A percentile compares a stretch with the other conserved stretches of the same genome.
phyloP scores from a whole-genome alignment of 495 filamentous ascomycete species.

The Talaromyces nanjingensis region DNA sequence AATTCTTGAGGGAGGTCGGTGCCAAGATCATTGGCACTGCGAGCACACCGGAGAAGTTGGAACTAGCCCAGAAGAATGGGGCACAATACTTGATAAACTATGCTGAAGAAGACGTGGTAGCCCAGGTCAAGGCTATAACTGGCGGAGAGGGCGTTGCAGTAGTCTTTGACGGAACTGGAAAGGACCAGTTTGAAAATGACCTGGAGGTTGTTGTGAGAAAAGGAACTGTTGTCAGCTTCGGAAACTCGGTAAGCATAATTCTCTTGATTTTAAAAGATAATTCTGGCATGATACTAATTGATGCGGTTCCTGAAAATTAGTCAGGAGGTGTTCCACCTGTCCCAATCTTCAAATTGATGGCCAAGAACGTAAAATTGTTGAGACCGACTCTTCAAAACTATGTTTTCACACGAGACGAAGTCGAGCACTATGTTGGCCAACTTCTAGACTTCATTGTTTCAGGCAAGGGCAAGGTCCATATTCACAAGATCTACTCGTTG shows the following conservation, averaged over 20 bases:
- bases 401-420: background rate
- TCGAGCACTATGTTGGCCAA: background rate
- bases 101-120: constrained; percentile 45
- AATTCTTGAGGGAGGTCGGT: constrained; percentile 55
- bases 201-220: constrained; percentile 59
- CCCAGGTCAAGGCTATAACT: constrained; percentile 52
- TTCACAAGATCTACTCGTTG: background rate
- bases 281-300: background rate
- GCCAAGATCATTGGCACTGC: constrained; percentile 67
- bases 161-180: constrained; percentile 78
- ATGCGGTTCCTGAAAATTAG: background rate
- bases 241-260: constrained; percentile 17
- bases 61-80: constrained; percentile 48
- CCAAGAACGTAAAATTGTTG: background rate
- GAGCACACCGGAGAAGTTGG: constrained; percentile 53
- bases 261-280: background rate
- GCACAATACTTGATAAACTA: constrained; percentile 58
- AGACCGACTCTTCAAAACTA: background rate
- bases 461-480: constrained; percentile 1
- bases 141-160: constrained; percentile 52
- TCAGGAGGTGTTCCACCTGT: background rate
- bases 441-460: background rate
- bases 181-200: constrained; percentile 63
- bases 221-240: constrained; percentile 62
- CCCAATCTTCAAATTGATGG: background rate